A percentile compares a stretch with the other conserved stretches of the same genome.
phyloP scores from a whole-genome alignment of 805 yeast genomes.

The Tanozyma kutaoensis region DNA sequence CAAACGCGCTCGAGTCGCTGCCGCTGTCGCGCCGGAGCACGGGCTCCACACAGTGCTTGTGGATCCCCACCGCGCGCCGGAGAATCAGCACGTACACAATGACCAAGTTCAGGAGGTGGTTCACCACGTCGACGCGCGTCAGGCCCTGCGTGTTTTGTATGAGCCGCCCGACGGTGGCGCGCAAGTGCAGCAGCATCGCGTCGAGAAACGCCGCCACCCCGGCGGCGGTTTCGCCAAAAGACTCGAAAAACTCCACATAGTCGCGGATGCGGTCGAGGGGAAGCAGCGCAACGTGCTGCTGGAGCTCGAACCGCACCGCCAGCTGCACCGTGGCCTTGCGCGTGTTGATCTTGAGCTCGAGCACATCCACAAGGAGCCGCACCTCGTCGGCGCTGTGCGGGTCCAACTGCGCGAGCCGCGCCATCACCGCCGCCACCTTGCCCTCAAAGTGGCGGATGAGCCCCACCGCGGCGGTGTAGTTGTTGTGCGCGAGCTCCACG shows the following conservation, averaged over 20 bases:
- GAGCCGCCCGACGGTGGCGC: slow-evolving; percentile 18
- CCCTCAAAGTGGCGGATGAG: slow-evolving; percentile 23
- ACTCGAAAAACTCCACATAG: slow-evolving; percentile 22
- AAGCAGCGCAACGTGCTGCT: no score
- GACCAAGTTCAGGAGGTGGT: slow-evolving; percentile 24
- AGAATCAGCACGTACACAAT: slow-evolving; percentile 27
- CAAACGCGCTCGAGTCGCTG: slow-evolving; percentile 29
- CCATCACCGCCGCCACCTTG: slow-evolving; percentile 16
- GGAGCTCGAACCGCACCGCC: no score
- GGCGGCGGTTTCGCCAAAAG: slow-evolving; percentile 20
- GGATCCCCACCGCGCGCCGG: slow-evolving; percentile 47
- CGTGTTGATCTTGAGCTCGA: slow-evolving; percentile 24
- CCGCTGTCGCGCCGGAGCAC: slow-evolving; percentile 10
- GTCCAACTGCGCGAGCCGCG: slow-evolving; percentile 6
- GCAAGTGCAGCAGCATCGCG: slow-evolving; percentile 19
- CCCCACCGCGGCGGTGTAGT: slow-evolving; percentile 33
- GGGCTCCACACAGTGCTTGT: slow-evolving; percentile 35
- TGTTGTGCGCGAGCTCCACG: slow-evolving; percentile 47
- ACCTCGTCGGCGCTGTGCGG: slow-evolving; percentile 11
- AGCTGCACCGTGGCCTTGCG: slow-evolving; percentile 24
- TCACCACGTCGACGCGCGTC: slow-evolving; percentile 27
- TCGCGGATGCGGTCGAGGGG: no score
- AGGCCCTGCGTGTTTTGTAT: slow-evolving; percentile 28
- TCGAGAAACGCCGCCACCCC: slow-evolving; percentile 21
- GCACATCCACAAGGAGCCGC: slow-evolving; percentile 23